Percentiles rank a stretch among this genome's conserved stretches.
These are phyloP conservation scores for Miamiensis avidus DNA, from an alignment of 169 alveolate genomes.

Conservation along the genomic window DNA sequence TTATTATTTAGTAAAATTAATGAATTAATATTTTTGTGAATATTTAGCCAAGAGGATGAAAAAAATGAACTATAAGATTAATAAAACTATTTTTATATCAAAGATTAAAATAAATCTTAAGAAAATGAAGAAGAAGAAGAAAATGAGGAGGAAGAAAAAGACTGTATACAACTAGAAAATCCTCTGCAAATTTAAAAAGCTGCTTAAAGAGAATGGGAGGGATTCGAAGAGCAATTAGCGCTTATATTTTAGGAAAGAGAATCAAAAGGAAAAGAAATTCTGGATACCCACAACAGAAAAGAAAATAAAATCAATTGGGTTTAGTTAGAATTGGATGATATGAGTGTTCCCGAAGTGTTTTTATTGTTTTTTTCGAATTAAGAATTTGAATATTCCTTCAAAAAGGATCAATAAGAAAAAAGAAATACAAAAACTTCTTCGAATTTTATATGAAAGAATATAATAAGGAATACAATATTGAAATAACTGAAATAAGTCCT, in stretches of 20 bases:
- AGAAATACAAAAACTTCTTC: background rate
- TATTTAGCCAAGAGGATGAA: too few species aligned
- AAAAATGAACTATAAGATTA: too few species aligned
- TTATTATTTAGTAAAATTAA: too few species aligned
- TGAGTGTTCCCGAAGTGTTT: background rate
- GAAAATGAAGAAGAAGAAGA: too few species aligned
- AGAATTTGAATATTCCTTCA: background rate
- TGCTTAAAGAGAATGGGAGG: background rate
- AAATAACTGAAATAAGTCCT: background rate
- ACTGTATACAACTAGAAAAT: background rate
- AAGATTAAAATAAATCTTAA: too few species aligned
- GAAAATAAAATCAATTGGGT: background rate
- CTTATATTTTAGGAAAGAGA: background rate
- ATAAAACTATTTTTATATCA: too few species aligned
- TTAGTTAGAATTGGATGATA: background rate
- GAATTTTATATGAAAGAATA: background rate
- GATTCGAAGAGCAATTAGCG: background rate
- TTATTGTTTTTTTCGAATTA: background rate
- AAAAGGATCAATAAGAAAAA: background rate
- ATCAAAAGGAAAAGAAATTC: background rate
- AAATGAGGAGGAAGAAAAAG: background rate
- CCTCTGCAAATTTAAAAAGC: background rate
- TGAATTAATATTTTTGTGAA: too few species aligned
- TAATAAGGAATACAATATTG: background rate
- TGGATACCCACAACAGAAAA: background rate